Evolutionary conservation across 352 stramenopile genomes (phyloP).

Genomic region (Achlya hypogyna): DNA sequence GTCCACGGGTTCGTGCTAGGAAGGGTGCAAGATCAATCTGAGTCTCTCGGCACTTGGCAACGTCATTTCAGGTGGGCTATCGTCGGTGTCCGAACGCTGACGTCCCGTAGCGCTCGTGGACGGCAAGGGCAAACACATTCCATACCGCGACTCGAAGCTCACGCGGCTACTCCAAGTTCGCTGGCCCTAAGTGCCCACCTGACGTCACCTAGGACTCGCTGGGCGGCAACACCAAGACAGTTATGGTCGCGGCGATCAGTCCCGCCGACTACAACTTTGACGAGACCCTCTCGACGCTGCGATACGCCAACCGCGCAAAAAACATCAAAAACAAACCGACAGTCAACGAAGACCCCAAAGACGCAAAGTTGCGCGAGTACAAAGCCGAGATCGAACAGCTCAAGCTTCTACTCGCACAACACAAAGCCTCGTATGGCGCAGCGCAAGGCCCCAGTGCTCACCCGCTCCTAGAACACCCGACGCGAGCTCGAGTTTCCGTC

Average conservation of each 20-base stretch:
- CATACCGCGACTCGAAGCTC: constrained; percentile 89
- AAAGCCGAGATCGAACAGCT: constrained; percentile 85
- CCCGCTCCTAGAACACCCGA: background rate
- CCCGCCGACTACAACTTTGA: constrained; percentile 93
- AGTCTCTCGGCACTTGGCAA: constrained; percentile 70
- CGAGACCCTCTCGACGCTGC: constrained; percentile 93
- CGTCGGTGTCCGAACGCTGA: background rate
- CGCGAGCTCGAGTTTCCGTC: background rate
- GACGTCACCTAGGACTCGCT: constrained; percentile 79
- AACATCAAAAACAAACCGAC: constrained; percentile 97
- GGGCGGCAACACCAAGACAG: constrained; percentile 92
- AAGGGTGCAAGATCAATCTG: constrained; percentile 84
- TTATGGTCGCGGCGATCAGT: constrained; percentile 94
- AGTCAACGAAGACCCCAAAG: constrained; percentile 92
- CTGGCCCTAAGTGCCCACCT: background rate
- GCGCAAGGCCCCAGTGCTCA: background rate
- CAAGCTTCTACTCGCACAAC: constrained; percentile 55
- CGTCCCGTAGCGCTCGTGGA: constrained; percentile 69
- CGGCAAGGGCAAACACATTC: constrained; percentile 79
- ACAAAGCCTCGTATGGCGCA: background rate
- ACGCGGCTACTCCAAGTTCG: constrained; percentile 72
- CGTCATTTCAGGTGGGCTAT: constrained; percentile 46
- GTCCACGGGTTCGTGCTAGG: constrained; percentile 33
- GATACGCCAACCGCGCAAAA: constrained; percentile 93
- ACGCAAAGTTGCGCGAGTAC: constrained; percentile 85